Evolutionary conservation across 805 yeast species (phyloP).

Genomic region (Millerozyma acaciae): DNA sequence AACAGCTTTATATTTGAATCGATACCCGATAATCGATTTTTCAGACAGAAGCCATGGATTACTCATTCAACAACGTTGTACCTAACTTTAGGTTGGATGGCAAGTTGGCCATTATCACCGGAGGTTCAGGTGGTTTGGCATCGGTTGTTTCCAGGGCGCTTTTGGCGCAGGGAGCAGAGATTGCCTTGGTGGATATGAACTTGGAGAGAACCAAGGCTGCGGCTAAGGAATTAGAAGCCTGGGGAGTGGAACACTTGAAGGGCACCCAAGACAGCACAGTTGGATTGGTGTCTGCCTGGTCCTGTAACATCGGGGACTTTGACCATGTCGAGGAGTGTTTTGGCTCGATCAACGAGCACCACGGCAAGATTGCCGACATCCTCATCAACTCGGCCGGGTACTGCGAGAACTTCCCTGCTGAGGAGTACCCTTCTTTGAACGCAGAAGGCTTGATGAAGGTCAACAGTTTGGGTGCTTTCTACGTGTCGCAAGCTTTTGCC

Average conservation of each 20-base stretch:
- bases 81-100: slow-evolving; percentile 69
- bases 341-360: slow-evolving; percentile 50
- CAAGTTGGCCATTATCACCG: slow-evolving; percentile 69
- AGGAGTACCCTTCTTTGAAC: slow-evolving; percentile 67
- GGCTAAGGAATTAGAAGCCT: slow-evolving; percentile 43
- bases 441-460: slow-evolving; percentile 69
- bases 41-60: no score
- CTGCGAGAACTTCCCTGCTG: slow-evolving; percentile 76
- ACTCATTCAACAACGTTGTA: slow-evolving; percentile 43
- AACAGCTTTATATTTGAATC: no score
- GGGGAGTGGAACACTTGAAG: slow-evolving; percentile 47
- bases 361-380: slow-evolving; percentile 58
- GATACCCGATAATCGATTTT: no score
- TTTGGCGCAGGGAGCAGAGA: slow-evolving; percentile 71
- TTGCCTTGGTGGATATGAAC: slow-evolving; percentile 70
- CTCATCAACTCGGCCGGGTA: slow-evolving; percentile 81
- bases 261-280: slow-evolving; percentile 27
- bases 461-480: slow-evolving; percentile 70
- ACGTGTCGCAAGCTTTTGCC: slow-evolving; percentile 71
- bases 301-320: slow-evolving; percentile 69
- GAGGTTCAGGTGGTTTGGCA: slow-evolving; percentile 79
- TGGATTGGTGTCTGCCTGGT: slow-evolving; percentile 57
- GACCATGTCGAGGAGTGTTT: slow-evolving; percentile 55
- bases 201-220: slow-evolving; percentile 53
- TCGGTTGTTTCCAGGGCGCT: slow-evolving; percentile 62